phyloP scores from a whole-genome alignment of 306 rosid species.

The Castanea sativa region DNA sequence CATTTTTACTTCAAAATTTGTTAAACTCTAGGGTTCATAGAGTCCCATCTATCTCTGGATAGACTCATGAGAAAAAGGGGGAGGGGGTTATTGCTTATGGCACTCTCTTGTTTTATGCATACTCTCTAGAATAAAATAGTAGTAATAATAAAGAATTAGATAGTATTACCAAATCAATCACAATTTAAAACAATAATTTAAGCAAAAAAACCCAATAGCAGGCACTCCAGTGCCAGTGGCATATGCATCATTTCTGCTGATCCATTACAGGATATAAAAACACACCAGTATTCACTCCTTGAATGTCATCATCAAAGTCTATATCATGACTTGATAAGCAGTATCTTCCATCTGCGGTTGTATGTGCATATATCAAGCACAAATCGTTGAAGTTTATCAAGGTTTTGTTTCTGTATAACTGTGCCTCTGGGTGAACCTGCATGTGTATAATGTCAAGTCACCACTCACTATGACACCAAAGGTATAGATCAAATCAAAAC shows the following conservation, averaged over 20 bases:
- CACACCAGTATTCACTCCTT: slow-evolving; percentile 43
- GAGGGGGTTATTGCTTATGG: neutral
- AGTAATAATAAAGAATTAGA: neutral
- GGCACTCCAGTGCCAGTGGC: neutral
- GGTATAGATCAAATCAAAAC: neutral
- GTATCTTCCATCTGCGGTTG: slow-evolving; percentile 60
- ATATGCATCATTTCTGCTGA: slow-evolving; percentile 9
- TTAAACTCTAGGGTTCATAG: neutral
- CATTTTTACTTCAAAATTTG: neutral
- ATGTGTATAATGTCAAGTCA: slow-evolving; percentile 15
- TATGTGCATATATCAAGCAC: slow-evolving; percentile 56
- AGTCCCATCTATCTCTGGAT: neutral
- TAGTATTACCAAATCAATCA: neutral
- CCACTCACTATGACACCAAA: neutral
- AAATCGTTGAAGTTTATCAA: slow-evolving; percentile 39
- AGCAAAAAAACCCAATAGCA: neutral
- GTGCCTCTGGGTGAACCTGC: slow-evolving; percentile 52
- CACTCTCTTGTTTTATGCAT: neutral
- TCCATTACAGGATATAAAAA: slow-evolving; percentile 16
- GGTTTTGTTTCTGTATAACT: slow-evolving; percentile 41
- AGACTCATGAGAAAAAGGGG: neutral
- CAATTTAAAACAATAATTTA: neutral
- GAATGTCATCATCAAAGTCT: slow-evolving; percentile 48
- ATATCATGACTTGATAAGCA: slow-evolving; percentile 63
- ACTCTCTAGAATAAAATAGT: neutral